Evolutionary conservation across 2,329 filamentous ascomycete genomes (phyloP).

Genomic region (Trichoderma koningii): DNA sequence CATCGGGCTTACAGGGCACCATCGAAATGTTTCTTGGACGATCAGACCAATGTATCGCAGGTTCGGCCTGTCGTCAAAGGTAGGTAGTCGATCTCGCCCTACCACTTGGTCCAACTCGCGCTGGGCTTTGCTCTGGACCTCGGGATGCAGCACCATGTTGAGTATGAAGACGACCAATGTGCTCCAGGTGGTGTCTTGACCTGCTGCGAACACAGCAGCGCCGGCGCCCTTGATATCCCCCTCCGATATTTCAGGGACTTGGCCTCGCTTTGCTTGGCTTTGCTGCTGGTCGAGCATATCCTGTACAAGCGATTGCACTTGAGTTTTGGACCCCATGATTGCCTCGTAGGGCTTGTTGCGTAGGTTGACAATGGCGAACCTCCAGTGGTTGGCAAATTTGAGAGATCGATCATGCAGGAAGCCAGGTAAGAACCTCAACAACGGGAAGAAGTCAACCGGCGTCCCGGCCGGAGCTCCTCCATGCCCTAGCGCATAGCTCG

Average conservation of each 20-base stretch:
- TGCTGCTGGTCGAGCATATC: constrained; percentile 35
- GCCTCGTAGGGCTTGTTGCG: constrained; percentile 49
- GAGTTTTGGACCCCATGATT: constrained; percentile 37
- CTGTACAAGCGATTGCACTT: constrained; percentile 37
- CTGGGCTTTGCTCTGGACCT: constrained; percentile 50
- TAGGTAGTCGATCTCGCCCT: constrained; percentile 48
- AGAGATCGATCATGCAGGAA: constrained; percentile 40
- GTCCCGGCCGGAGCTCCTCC: constrained; percentile 40
- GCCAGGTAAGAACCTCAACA: constrained; percentile 46
- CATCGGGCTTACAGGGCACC: constrained; percentile 49
- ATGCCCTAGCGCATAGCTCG: constrained; percentile 36
- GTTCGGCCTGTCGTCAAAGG: constrained; percentile 46
- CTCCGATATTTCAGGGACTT: constrained; percentile 40
- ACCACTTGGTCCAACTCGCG: constrained; percentile 51
- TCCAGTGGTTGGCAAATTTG: constrained; percentile 37
- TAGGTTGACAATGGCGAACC: constrained; percentile 42
- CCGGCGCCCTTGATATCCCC: constrained; percentile 54
- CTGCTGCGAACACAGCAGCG: constrained; percentile 51
- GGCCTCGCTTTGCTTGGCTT: constrained; percentile 34
- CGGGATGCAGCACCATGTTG: constrained; percentile 46
- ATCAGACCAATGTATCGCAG: constrained; percentile 50
- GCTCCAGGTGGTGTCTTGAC: constrained; percentile 49
- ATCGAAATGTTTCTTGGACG: constrained; percentile 51
- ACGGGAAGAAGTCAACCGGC: constrained; percentile 52
- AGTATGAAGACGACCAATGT: constrained; percentile 50